A percentile compares a stretch with the other conserved stretches of the same genome.
phyloP scores from a whole-genome alignment of 202 grass and related monocot genomes.

The Elaeis oleifera region DNA sequence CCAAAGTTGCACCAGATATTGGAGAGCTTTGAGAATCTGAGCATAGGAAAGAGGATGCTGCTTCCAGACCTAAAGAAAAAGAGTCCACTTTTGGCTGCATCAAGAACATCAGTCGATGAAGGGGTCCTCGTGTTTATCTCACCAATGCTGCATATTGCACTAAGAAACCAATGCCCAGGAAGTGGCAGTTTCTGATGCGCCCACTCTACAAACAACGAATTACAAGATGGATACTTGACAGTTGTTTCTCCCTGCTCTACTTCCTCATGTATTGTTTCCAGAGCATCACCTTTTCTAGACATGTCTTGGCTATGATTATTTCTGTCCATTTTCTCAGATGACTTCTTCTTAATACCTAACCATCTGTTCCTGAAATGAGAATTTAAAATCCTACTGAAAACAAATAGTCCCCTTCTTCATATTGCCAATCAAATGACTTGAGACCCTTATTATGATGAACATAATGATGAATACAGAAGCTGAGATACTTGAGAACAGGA shows the following conservation, averaged over 20 bases:
- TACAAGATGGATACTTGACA: constrained; percentile 27
- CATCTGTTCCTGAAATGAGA: constrained; percentile 84
- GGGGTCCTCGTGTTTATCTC: constrained; percentile 33
- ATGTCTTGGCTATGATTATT: constrained; percentile 9
- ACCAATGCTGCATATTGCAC: constrained; percentile 58
- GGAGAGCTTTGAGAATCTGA: constrained; percentile 20
- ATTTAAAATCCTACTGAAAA: constrained; percentile 63
- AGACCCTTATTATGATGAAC: constrained; percentile 28
- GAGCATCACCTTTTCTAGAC: constrained; percentile 30
- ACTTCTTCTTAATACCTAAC: constrained; percentile 60
- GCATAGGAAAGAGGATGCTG: constrained; percentile 40
- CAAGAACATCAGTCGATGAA: constrained; percentile 29
- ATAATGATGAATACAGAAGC: constrained; percentile 45
- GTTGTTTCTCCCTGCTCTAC: constrained; percentile 35
- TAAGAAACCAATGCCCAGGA: constrained; percentile 82
- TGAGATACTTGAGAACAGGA: constrained; percentile 63
- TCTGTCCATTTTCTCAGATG: constrained; percentile 38
- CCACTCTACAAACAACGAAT: constrained; percentile 55
- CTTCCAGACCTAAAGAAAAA: constrained; percentile 74
- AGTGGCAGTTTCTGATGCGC: constrained; percentile 74
- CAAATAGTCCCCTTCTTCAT: constrained; percentile 67
- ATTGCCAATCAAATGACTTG: constrained; percentile 47
- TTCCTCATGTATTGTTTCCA: constrained; percentile 88
- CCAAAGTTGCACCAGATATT: constrained; percentile 39
- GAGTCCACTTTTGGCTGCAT: constrained; percentile 62